Conservation (phyloP, 2,329 filamentous ascomycete species). For the Zasmidium cellare region DNA sequence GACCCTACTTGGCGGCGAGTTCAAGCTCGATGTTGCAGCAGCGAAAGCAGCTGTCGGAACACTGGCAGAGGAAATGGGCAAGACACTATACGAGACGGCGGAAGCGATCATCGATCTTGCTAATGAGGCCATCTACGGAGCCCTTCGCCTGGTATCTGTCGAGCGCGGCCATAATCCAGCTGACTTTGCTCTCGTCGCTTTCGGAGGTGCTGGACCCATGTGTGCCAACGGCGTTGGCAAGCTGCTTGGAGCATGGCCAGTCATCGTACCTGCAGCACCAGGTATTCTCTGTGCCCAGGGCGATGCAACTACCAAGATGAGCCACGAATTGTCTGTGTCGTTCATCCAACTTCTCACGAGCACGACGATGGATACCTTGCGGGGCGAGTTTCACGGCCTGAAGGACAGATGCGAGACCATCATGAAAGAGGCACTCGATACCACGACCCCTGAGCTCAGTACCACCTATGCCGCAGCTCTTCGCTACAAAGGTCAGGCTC, state of each 20-base stretch:
- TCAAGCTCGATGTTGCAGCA: constrained; percentile 28
- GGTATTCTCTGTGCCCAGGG: constrained; percentile 31
- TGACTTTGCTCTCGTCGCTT: constrained; percentile 29
- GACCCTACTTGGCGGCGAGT: constrained; percentile 27
- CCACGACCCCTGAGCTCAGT: constrained; percentile 16
- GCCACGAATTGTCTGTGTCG: constrained; percentile 28
- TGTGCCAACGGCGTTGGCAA: constrained; percentile 26
- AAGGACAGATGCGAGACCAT: constrained; percentile 23
- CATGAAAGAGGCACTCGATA: constrained; percentile 25
- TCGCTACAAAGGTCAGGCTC: constrained; percentile 28
- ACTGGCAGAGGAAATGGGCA: constrained; percentile 29
- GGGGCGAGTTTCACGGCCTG: constrained; percentile 19
- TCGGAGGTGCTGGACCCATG: constrained; percentile 29
- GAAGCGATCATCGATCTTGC: constrained; percentile 30
- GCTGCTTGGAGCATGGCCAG: constrained; percentile 29
- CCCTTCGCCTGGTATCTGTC: constrained; percentile 28
- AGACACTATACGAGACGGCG: constrained; percentile 26
- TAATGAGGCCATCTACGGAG: constrained; percentile 29
- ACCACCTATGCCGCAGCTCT: constrained; percentile 25
- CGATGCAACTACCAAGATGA: constrained; percentile 30
- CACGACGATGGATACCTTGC: constrained; percentile 26
- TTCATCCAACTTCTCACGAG: constrained; percentile 25
- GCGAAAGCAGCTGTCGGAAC: constrained; percentile 22
- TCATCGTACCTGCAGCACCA: constrained; percentile 29
- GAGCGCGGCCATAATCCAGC: constrained; percentile 29